Conservation (phyloP, 1,284 basidiomycete species). For the Ceratobasidium sp. region DNA sequence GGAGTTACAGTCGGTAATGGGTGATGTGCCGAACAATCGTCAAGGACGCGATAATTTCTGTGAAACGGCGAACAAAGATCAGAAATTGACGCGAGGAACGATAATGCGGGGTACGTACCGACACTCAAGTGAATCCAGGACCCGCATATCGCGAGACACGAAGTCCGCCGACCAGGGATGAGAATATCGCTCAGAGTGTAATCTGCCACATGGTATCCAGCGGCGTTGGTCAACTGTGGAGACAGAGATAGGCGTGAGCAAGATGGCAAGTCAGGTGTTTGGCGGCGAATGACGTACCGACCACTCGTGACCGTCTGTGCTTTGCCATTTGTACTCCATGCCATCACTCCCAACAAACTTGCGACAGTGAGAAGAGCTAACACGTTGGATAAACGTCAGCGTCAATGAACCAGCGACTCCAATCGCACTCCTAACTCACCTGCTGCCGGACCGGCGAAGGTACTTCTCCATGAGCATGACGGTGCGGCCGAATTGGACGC, state of each 20-base stretch:
- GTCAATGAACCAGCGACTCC: not conserved
- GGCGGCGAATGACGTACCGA: slow-evolving; percentile 27
- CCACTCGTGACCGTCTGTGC: slow-evolving; percentile 33
- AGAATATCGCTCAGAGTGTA: slow-evolving; percentile 35
- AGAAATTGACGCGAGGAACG: not conserved
- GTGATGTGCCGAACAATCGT: slow-evolving; percentile 41
- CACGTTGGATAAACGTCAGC: not conserved
- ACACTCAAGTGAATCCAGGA: slow-evolving; percentile 38
- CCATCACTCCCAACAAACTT: slow-evolving; percentile 43
- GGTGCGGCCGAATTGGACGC: slow-evolving; percentile 38
- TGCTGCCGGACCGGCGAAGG: slow-evolving; percentile 37
- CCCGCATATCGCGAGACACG: slow-evolving; percentile 27
- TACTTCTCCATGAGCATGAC: slow-evolving; percentile 43
- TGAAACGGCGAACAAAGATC: slow-evolving; percentile 3
- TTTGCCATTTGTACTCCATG: slow-evolving; percentile 44
- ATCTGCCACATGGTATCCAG: slow-evolving; percentile 40
- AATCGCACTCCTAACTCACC: not conserved
- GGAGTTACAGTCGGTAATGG: slow-evolving; percentile 35
- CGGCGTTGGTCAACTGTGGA: slow-evolving; percentile 43
- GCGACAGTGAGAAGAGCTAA: slow-evolving; percentile 24
- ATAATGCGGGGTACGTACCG: not conserved
- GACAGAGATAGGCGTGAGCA: not conserved
- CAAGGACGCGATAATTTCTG: slow-evolving; percentile 42
- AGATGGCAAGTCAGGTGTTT: not conserved
- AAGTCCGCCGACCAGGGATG: slow-evolving; percentile 38